These are phyloP conservation scores for Neurospora cerealis DNA, from an alignment of 495 filamentous ascomycete genomes.

Conservation along the genomic window DNA sequence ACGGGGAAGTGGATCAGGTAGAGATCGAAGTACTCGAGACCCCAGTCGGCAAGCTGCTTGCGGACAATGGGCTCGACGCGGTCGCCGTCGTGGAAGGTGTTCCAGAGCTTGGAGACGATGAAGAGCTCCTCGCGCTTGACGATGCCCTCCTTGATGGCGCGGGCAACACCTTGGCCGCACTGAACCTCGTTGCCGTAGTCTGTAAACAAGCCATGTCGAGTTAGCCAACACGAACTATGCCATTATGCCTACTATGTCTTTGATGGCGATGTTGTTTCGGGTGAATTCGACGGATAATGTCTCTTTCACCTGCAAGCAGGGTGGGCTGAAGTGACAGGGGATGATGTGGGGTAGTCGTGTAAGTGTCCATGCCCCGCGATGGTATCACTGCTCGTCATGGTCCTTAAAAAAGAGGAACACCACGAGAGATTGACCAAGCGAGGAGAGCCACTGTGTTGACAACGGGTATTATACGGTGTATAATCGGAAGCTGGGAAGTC, in stretches of 20 bases:
- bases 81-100: constrained; percentile 71
- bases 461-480: not conserved
- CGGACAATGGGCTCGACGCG: constrained; percentile 61
- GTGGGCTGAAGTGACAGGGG: constrained; percentile 12
- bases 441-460: not conserved
- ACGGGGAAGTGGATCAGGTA: constrained; percentile 80
- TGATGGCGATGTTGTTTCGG: not conserved
- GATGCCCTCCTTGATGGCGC: constrained; percentile 76
- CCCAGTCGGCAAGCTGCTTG: constrained; percentile 71
- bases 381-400: not conserved
- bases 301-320: not conserved
- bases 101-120: constrained; percentile 90
- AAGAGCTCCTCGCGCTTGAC: constrained; percentile 85
- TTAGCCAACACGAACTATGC: constrained; percentile 8
- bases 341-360: constrained; percentile 18
- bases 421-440: not conserved
- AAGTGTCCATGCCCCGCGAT: not conserved
- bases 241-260: not conserved
- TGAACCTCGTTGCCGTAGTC: constrained; percentile 88
- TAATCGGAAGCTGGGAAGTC: not conserved
- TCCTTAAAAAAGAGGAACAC: not conserved
- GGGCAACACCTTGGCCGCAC: constrained; percentile 72
- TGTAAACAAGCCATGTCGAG: constrained; percentile 20
- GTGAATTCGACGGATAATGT: not conserved
- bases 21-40: constrained; percentile 77